Conservation (phyloP, 2,329 filamentous ascomycete species). For the Penicillium sp. region DNA sequence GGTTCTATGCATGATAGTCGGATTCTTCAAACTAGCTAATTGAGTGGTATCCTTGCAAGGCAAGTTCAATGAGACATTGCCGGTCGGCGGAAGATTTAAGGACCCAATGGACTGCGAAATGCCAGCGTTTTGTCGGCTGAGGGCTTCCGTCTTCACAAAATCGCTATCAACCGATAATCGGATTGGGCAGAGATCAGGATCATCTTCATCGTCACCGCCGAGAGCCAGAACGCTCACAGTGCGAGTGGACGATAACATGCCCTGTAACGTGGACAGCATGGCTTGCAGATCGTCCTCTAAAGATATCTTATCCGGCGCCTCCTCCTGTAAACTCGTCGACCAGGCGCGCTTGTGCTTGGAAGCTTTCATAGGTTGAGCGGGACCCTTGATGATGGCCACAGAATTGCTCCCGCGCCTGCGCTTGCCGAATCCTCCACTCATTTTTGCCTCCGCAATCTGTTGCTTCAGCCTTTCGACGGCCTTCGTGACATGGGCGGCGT, state of each 20-base stretch:
- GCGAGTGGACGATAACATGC: slow-evolving; percentile 49
- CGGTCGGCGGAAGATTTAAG: slow-evolving; percentile 40
- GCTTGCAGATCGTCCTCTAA: slow-evolving; percentile 47
- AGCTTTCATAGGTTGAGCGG: slow-evolving; percentile 71
- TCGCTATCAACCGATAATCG: slow-evolving; percentile 36
- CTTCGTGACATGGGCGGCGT: background rate
- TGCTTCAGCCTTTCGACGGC: slow-evolving; percentile 67
- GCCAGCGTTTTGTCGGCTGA: slow-evolving; percentile 30
- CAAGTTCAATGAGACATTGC: slow-evolving; percentile 35
- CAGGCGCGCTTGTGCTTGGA: slow-evolving; percentile 90
- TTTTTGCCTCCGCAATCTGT: slow-evolving; percentile 75
- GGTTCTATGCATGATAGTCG: slow-evolving; percentile 34
- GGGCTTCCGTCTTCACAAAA: slow-evolving; percentile 29
- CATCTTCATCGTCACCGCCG: slow-evolving; percentile 45
- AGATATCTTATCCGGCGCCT: slow-evolving; percentile 40
- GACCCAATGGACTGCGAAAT: slow-evolving; percentile 34
- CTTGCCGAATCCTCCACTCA: slow-evolving; percentile 61
- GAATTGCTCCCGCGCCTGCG: slow-evolving; percentile 57
- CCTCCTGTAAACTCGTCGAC: slow-evolving; percentile 76
- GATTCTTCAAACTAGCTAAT: slow-evolving; percentile 1
- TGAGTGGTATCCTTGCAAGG: slow-evolving; percentile 17
- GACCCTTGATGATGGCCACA: slow-evolving; percentile 49
- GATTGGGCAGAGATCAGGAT: slow-evolving; percentile 47
- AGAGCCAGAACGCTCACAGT: slow-evolving; percentile 44
- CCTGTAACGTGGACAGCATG: slow-evolving; percentile 44